Evolutionary conservation across 805 yeast genomes (phyloP).

Genomic region (Myxozyma vanderwaltii): DNA sequence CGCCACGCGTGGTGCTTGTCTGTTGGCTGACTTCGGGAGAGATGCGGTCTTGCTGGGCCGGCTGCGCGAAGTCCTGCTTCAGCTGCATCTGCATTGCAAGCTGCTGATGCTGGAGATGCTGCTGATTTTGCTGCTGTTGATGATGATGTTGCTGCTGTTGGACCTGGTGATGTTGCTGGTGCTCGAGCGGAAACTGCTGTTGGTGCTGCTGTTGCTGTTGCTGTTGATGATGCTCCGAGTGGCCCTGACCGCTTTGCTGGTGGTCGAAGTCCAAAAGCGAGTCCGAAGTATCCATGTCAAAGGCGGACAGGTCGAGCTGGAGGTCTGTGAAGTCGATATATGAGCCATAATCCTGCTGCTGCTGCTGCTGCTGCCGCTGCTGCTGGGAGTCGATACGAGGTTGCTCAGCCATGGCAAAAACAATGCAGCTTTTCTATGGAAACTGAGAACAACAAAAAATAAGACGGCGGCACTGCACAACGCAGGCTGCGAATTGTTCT

Average conservation of each 20-base stretch:
- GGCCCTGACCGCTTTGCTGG: not conserved
- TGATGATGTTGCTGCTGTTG: constrained; percentile 1
- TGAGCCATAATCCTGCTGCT: constrained; percentile 22
- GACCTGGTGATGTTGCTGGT: not conserved
- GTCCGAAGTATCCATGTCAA: constrained; percentile 18
- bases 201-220: not conserved
- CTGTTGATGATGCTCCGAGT: not conserved
- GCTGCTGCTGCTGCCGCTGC: constrained; percentile 11
- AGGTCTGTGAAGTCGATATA: constrained; percentile 30
- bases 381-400: not conserved
- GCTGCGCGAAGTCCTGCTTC: constrained; percentile 10
- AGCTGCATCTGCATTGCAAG: constrained; percentile 3
- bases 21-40: not conserved
- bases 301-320: constrained; percentile 31
- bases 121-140: constrained; percentile 12
- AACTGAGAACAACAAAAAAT: no score
- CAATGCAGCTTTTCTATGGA: not conserved
- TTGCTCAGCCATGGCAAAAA: constrained; percentile 8
- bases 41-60: not conserved
- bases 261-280: constrained; percentile 10
- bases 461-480: no score
- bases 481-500: no score
- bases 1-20: not conserved
- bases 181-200: not conserved
- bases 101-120: constrained; percentile 9